Evolutionary conservation across 192 early-diverging fungal species (phyloP).

Genomic region (Backusella macrospora): DNA sequence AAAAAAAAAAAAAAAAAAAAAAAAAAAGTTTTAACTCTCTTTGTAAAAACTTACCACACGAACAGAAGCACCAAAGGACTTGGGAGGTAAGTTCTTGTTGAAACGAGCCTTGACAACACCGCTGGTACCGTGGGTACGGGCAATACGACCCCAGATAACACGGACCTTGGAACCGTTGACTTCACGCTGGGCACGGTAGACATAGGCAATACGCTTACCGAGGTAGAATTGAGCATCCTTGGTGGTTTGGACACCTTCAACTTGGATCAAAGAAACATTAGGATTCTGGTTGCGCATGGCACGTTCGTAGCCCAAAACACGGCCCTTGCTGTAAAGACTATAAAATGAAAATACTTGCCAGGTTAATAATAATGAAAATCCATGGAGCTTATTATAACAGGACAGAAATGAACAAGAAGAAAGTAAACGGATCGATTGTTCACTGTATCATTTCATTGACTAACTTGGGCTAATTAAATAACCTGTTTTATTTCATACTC

Average conservation of each 20-base stretch:
- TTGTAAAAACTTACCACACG: constrained; percentile 89
- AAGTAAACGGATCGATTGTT: no score
- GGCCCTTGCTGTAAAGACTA: constrained; percentile 98
- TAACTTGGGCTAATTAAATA: no score
- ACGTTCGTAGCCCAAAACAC: constrained; percentile 94
- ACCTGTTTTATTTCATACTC: no score
- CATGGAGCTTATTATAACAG: no score
- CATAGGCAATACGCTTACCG: constrained; percentile 97
- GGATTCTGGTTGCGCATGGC: constrained; percentile 90
- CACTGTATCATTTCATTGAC: no score
- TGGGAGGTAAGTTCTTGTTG: constrained; percentile 95
- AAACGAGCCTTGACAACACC: constrained; percentile 98
- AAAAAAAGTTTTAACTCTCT: no score
- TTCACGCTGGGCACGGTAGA: constrained; percentile 91
- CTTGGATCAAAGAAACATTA: constrained; percentile 88
- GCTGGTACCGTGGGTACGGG: constrained; percentile 93
- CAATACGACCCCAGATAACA: constrained; percentile 97
- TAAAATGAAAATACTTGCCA: background rate
- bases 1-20: no score
- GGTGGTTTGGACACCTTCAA: constrained; percentile 91
- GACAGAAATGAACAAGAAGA: no score
- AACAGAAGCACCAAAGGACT: constrained; percentile 88
- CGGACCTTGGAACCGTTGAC: constrained; percentile 91
- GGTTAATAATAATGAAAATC: no score
- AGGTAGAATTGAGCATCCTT: constrained; percentile 96